A percentile compares a stretch with the other conserved stretches of the same genome.
phyloP scores from a whole-genome alignment of 805 yeast genomes.

The Pichia deserticola region DNA sequence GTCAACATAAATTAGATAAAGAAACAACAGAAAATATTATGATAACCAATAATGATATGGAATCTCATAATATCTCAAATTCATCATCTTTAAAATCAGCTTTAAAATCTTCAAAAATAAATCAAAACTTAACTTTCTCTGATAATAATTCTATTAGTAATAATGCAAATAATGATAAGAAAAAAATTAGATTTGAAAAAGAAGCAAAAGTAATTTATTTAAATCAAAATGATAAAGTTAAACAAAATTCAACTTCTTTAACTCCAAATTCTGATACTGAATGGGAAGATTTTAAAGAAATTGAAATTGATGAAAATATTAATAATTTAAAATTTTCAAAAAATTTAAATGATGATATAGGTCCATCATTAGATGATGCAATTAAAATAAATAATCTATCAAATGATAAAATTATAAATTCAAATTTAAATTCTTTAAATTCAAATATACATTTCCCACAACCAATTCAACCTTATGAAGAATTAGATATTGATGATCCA shows the following conservation, averaged over 20 bases:
- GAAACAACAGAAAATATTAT: conserved; percentile 18
- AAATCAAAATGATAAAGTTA: conserved; percentile 9
- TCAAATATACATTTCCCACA: conserved; percentile 56
- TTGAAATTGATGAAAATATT: conserved; percentile 38
- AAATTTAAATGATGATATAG: conserved; percentile 16
- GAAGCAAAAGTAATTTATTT: conserved; percentile 28
- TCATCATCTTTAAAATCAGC: conserved; percentile 5
- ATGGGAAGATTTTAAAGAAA: conserved; percentile 44
- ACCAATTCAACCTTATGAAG: conserved; percentile 32
- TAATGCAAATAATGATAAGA: conserved; percentile 11
- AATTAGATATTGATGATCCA: conserved; percentile 62
- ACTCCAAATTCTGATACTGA: conserved; percentile 25
- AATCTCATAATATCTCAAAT: conserved; percentile 1
- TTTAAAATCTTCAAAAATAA: conserved; percentile 8
- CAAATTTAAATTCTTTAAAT: conserved; percentile 5
- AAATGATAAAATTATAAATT: conserved; percentile 27
- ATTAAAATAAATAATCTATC: conserved; percentile 27
- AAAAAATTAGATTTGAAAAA: conserved; percentile 25
- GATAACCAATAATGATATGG: neutral
- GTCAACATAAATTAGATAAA: conserved; percentile 29
- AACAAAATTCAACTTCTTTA: neutral
- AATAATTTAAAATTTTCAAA: conserved; percentile 10
- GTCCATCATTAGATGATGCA: conserved; percentile 43
- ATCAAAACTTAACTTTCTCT: neutral
- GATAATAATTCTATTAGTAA: neutral